A percentile compares a stretch with the other conserved stretches of the same genome.
Conservation (phyloP, 768 basidiomycete genomes). For the Sistotremastrum niveocremeum region DNA sequence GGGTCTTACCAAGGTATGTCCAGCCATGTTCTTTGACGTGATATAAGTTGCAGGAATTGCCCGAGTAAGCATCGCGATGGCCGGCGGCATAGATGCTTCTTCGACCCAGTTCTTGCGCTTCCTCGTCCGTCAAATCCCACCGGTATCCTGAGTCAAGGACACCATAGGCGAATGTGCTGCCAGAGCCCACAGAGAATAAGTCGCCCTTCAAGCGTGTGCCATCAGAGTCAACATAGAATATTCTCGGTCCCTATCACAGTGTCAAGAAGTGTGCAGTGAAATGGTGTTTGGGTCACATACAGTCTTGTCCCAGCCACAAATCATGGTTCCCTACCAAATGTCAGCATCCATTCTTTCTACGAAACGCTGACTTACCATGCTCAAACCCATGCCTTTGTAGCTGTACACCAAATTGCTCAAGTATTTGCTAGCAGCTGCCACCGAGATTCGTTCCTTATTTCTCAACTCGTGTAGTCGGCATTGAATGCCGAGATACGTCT, state of each 20-base stretch:
- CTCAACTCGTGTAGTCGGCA: constrained; percentile 94
- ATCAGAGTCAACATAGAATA: constrained; percentile 98
- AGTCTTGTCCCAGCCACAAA: constrained; percentile 99
- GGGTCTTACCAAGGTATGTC: constrained; percentile 76
- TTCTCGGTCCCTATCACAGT: constrained; percentile 57
- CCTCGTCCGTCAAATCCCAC: constrained; percentile 87
- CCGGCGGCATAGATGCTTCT: constrained; percentile 94
- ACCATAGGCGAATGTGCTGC: constrained; percentile 98
- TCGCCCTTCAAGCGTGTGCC: constrained; percentile 92
- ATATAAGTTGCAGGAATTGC: constrained; percentile 92
- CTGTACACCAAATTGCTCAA: constrained; percentile 93
- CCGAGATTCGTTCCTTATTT: constrained; percentile 93
- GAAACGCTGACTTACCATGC: constrained; percentile 58
- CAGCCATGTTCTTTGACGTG: constrained; percentile 93
- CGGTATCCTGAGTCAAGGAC: constrained; percentile 90
- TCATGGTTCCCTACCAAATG: constrained; percentile 81
- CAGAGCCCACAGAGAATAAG: constrained; percentile 97
- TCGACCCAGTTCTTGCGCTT: constrained; percentile 88
- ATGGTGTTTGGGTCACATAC: constrained; percentile 27
- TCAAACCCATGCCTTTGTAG: constrained; percentile 98
- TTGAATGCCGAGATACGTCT: constrained; percentile 97
- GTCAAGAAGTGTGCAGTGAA: neutral
- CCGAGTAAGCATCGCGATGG: constrained; percentile 92
- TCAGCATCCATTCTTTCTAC: neutral
- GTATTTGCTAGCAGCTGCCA: constrained; percentile 98